A percentile compares a stretch with the other conserved stretches of the same genome.
phyloP scores from a whole-genome alignment of 352 stramenopile species.

The Phytophthora colocasiae region DNA sequence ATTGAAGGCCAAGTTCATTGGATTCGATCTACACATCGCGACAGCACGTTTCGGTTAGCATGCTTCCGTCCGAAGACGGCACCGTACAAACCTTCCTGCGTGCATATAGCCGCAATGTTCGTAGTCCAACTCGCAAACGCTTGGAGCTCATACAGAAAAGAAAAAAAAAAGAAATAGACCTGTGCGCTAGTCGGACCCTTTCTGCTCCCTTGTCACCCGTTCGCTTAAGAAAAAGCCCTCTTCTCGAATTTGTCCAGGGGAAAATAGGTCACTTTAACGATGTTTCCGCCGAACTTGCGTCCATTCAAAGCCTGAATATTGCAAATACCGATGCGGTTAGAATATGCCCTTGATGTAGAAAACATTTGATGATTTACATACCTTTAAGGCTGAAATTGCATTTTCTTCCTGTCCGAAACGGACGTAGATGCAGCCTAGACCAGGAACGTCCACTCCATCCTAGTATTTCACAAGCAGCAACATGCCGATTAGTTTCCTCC shows the following conservation, averaged over 20 bases:
- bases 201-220: conserved; percentile 10
- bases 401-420: conserved; percentile 69
- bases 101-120: conserved; percentile 10
- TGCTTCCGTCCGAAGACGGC: conserved; percentile 26
- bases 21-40: conserved; percentile 51
- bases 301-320: conserved; percentile 70
- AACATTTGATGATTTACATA: conserved; percentile 21
- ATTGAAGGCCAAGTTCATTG: conserved; percentile 51
- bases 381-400: conserved; percentile 76
- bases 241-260: conserved; percentile 75
- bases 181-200: conserved; percentile 19
- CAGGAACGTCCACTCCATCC: conserved; percentile 63
- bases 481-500: too few relatives aligned
- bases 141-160: conserved; percentile 32
- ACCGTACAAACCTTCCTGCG: conserved; percentile 45
- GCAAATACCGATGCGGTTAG: conserved; percentile 2
- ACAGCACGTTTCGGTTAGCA: conserved; percentile 48
- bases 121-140: conserved; percentile 26
- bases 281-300: conserved; percentile 88
- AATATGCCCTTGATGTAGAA: conserved; percentile 1
- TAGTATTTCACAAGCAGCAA: conserved; percentile 27
- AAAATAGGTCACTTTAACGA: conserved; percentile 86
- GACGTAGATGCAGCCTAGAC: conserved; percentile 85
- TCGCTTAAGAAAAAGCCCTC: conserved; percentile 62
- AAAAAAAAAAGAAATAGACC: conserved; percentile 18